phyloP scores from a whole-genome alignment of 345 rosid species.

The Pelargonium nanum region DNA sequence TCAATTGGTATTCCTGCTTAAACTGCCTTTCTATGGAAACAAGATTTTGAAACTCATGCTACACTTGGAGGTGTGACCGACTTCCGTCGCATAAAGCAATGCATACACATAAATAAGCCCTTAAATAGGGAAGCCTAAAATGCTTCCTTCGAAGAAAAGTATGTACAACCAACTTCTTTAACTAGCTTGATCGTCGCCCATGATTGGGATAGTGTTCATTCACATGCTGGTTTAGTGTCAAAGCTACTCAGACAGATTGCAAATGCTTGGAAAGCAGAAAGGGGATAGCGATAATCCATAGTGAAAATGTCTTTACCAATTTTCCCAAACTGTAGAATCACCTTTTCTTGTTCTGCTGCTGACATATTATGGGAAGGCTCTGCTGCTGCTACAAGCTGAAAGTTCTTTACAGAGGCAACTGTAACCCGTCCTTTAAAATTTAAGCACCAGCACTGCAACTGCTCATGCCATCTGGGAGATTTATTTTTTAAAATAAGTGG shows the following conservation, averaged over 20 bases:
- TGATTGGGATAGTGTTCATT: constrained; percentile 27
- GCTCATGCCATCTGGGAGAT: constrained; percentile 96
- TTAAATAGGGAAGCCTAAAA: constrained; percentile 9
- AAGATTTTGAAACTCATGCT: constrained; percentile 12
- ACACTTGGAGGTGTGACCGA: constrained; percentile 6
- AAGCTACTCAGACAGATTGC: constrained; percentile 94
- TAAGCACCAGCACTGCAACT: constrained; percentile 88
- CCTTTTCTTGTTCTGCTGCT: constrained; percentile 55
- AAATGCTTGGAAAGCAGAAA: constrained; percentile 95
- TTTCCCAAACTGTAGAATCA: constrained; percentile 86
- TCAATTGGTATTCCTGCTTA: neutral
- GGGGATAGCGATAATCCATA: constrained; percentile 86
- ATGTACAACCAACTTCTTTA: constrained; percentile 30
- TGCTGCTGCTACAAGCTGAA: constrained; percentile 67
- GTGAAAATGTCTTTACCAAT: constrained; percentile 91
- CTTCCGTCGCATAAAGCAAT: constrained; percentile 9
- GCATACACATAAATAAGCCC: constrained; percentile 4
- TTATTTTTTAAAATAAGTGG: constrained; percentile 69
- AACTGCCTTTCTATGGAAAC: constrained; percentile 9
- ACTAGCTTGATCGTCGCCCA: constrained; percentile 10
- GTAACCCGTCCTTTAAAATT: constrained; percentile 92
- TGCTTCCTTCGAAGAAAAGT: constrained; percentile 20
- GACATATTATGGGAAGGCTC: constrained; percentile 47
- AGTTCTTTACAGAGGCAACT: constrained; percentile 88
- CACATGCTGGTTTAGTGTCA: constrained; percentile 87